phyloP scores from a whole-genome alignment of 2,329 filamentous ascomycete species.

The Stemphylium beticola region DNA sequence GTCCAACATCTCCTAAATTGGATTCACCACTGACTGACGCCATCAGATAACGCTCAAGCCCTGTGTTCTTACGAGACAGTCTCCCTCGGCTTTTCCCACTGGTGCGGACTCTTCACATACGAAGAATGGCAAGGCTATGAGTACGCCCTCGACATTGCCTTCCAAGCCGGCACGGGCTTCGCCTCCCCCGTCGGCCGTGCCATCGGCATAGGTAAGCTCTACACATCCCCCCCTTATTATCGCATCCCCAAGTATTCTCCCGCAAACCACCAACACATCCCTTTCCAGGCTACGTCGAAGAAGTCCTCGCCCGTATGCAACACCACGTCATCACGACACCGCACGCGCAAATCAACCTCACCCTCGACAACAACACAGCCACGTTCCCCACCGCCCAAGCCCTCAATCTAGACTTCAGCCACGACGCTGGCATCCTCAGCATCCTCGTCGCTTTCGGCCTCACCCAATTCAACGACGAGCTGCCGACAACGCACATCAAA shows the following conservation, averaged over 20 bases:
- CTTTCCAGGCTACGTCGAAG: conserved; percentile 61
- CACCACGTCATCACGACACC: conserved; percentile 62
- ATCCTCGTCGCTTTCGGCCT: conserved; percentile 76
- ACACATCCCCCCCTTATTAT: not conserved
- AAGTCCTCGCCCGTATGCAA: conserved; percentile 72
- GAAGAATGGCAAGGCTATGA: conserved; percentile 76
- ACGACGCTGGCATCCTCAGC: conserved; percentile 75
- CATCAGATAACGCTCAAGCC: conserved; percentile 68
- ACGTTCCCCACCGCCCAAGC: conserved; percentile 78
- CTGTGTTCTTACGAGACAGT: conserved; percentile 81
- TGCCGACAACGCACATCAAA: conserved; percentile 63
- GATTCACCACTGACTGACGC: too few species aligned
- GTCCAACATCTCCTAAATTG: not conserved
- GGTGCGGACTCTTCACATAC: conserved; percentile 77
- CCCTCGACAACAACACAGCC: conserved; percentile 68
- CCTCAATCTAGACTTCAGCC: conserved; percentile 78
- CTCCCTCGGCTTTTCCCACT: conserved; percentile 75
- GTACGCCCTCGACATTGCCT: conserved; percentile 72
- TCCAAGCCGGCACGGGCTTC: conserved; percentile 67
- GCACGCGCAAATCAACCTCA: conserved; percentile 64
- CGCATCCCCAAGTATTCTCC: too few species aligned
- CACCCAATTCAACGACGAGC: conserved; percentile 67
- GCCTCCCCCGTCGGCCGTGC: conserved; percentile 71
- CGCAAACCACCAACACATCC: not conserved
- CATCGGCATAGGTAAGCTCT: conserved; percentile 69